Base-by-base conservation (phyloP, 2,329 filamentous ascomycete species). In the Stylonectria norvegica region DNA sequence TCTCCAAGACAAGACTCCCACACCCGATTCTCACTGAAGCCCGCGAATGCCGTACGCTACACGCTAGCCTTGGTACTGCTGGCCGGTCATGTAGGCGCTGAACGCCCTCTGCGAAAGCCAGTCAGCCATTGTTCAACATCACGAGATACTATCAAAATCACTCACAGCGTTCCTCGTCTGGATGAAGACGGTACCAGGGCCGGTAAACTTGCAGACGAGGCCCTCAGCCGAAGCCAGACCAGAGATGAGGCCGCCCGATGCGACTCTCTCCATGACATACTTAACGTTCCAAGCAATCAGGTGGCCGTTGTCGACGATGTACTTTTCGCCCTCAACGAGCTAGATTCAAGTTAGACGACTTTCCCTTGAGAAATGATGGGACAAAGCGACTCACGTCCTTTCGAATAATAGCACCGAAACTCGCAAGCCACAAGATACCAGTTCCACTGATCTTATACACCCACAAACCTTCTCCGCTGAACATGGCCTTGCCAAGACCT, bases 251-350 rank as follows among this genome's bases (percentile, higher is more conserved):
- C 93, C 93, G 2, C 93, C 93, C 3, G 86, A 93, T 0, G 91
- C 83, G 4, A 94, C 85, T 12, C 93, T 83, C 68, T 96, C 89
- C 48, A 98, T 81, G 4, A 87, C 76, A 58, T 97, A 98, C 59
- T 95, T 89, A 59, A 86, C 90, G 62, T 96, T 96, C 93, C 93
- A 98, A 0, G 93, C 91, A 1, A 97, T 89, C 1, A 97, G 74
- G 54, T 97, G 89, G 3, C 89, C 89, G 56, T 95, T 95, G 57
- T 95, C 89, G 41, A 96, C 83, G 50, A 93, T 88, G 65, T 96
- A 97, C 53, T 85, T 85, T 62, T 97, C 91, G 8, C 84, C 84
- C 10, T 82, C 77, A 31, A 63, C 66, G 19, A 83, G 69, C 73
- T 76, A 35, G 25, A 2, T 16, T 15, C 9, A 36, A 9, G 36